Evolutionary conservation across 352 stramenopile species (phyloP), one percentile per base, ranked within the genome.

Genomic region (Thalassiosira hispida): DNA sequence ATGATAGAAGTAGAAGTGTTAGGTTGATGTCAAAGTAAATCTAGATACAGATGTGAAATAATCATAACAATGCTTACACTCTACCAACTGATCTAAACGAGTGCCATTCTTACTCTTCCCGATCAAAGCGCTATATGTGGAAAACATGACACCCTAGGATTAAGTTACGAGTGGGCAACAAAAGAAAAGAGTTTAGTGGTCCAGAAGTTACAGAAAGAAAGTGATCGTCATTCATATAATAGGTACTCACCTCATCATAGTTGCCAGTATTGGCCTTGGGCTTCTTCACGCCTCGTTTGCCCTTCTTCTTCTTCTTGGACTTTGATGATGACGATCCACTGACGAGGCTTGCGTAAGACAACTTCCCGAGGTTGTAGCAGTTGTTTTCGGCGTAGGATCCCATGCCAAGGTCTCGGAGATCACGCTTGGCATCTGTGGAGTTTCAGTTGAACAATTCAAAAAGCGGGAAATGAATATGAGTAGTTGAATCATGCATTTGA

Each of bases 121-220:
- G 57, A 84, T 78, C 14, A 84, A 56, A 0, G 77, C 51, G 27
- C n/a, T 61, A 63, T 84, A 84, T 1, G 77, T 84, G 11, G 55
- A 20, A 55, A 84, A 84, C 64, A 84, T 79, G 12, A 84, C 64
- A 31, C 77, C 77, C 18, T 42, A n/a, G n/a, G n/a, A n/a, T n/a
- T n/a, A n/a, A n/a, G n/a, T n/a, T n/a, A n/a, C n/a, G n/a, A n/a
- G n/a, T n/a, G n/a, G n/a, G n/a, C n/a, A n/a, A n/a, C n/a, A n/a
- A n/a, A n/a, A n/a, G n/a, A n/a, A n/a, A n/a, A n/a, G n/a, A n/a
- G n/a, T n/a, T n/a, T n/a, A n/a, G n/a, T n/a, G n/a, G n/a, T n/a
- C n/a, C n/a, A n/a, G n/a, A n/a, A n/a, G n/a, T n/a, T n/a, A n/a
- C n/a, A n/a, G n/a, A n/a, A n/a, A n/a, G n/a, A n/a, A n/a, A n/a